Evolutionary conservation across 176 grass and related monocot genomes (phyloP), one percentile per base, ranked within the genome.

Genomic region (Avena insularis): DNA sequence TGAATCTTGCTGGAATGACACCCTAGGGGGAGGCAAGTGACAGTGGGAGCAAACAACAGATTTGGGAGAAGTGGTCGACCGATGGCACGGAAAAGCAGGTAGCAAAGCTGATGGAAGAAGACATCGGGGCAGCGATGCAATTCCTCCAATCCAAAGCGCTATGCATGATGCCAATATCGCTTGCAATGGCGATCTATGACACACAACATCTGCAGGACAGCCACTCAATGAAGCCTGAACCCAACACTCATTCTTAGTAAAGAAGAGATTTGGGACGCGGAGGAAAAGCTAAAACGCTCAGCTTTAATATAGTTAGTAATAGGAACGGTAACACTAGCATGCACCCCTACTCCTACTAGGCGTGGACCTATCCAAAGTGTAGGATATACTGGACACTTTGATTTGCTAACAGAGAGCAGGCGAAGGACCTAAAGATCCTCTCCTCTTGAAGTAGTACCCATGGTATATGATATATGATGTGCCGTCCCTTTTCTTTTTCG

Each of bases 91-190:
- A 99, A 77, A 92, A 84, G 79, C 97, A 99, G 73, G 94, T 97
- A 14, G 92, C 94, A 46, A 99, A 96, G 88, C 87, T 99, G 71
- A 94, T 99, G 97, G 92, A 99, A 71, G 97, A 99, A 49, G 92
- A 97, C 82, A 97, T 97, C 20, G 94, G 94, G 69, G 66, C 94
- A 25, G 94, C 97, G 4, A 99, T 99, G 97, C 97, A 99, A 85
- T 97, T 99, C 70, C 94, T 99, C 62, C 97, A 99, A 87, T 99
- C 97, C 72, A 99, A 96, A 80, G 94, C 97, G 43, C 89, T 99
- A n/a, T 99, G 97, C 85, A 99, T 99, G 91, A 99, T 99, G 97
- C 94, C 97, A 59, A 90, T 99, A 64, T 99, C 97, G 0, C 97
- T 99, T 0, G 97, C 97, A 19, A 94, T 96, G 94, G 97, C 97